A percentile compares a stretch with the other conserved stretches of the same genome.
These are phyloP conservation scores for Blastomyces parvus DNA, from an alignment of 2,329 filamentous ascomycete genomes.

Conservation along the genomic window DNA sequence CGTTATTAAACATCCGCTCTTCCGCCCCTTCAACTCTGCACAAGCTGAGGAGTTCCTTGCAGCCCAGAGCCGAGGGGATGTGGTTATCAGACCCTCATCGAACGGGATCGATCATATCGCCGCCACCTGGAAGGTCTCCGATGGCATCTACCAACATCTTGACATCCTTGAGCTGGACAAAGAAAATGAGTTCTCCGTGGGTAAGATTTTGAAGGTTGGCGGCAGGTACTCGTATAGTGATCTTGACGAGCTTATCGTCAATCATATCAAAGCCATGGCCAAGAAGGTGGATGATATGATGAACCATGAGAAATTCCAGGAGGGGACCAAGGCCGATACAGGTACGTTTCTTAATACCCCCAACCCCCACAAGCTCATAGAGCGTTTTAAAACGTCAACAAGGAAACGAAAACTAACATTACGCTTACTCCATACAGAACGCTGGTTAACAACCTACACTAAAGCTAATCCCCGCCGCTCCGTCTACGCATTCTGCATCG, in stretches of 20 bases:
- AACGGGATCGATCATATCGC: constrained; percentile 93
- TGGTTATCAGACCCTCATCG: constrained; percentile 89
- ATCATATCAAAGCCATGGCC: constrained; percentile 95
- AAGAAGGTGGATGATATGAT: constrained; percentile 96
- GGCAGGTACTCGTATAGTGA: constrained; percentile 89
- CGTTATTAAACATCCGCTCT: constrained; percentile 96
- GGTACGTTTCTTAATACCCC: constrained; percentile 51
- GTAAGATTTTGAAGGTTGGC: constrained; percentile 71
- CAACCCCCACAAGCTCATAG: not conserved
- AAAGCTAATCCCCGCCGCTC: constrained; percentile 90
- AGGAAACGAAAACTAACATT: constrained; percentile 5
- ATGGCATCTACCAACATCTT: constrained; percentile 94
- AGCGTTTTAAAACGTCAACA: not conserved
- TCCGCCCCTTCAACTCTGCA: constrained; percentile 81
- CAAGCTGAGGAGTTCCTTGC: constrained; percentile 92
- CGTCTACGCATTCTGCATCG: constrained; percentile 91
- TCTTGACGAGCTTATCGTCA: constrained; percentile 92
- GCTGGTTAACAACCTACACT: constrained; percentile 93
- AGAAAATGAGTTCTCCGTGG: constrained; percentile 91
- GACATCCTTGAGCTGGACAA: constrained; percentile 96
- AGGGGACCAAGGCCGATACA: constrained; percentile 66
- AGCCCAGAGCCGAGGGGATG: constrained; percentile 74
- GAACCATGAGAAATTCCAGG: constrained; percentile 87
- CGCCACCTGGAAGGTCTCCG: constrained; percentile 95
- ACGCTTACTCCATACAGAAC: constrained; percentile 48